phyloP scores from a whole-genome alignment of 2,329 filamentous ascomycete species.

The Ophiostoma perfectum region DNA sequence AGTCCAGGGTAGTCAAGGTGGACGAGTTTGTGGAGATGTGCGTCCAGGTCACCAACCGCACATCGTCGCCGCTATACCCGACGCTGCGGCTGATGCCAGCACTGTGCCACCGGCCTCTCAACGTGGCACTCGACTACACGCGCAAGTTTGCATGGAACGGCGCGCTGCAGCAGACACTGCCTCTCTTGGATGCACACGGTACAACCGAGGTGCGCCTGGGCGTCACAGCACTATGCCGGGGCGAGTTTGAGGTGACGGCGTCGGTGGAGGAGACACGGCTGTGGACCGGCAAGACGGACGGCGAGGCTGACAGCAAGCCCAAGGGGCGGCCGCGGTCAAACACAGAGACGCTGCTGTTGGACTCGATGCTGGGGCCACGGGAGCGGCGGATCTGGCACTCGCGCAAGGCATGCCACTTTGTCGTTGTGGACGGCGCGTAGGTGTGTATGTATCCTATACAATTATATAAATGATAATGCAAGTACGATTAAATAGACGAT shows the following conservation, averaged over 20 bases:
- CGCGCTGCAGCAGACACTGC: constrained; percentile 68
- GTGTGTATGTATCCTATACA: not conserved
- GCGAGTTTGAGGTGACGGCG: constrained; percentile 75
- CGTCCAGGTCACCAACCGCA: constrained; percentile 71
- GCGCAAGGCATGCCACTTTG: constrained; percentile 51
- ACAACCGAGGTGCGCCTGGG: constrained; percentile 60
- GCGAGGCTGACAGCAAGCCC: constrained; percentile 15
- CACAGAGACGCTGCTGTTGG: constrained; percentile 54
- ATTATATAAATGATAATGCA: not conserved
- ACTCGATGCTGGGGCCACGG: constrained; percentile 52
- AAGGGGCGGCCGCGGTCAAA: constrained; percentile 42
- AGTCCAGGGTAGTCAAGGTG: constrained; percentile 33
- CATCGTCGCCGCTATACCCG: constrained; percentile 59
- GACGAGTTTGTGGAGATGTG: constrained; percentile 65
- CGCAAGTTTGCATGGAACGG: constrained; percentile 82
- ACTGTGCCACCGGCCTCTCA: constrained; percentile 65
- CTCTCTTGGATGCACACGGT: constrained; percentile 54
- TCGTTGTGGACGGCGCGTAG: constrained; percentile 43
- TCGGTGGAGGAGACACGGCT: constrained; percentile 74
- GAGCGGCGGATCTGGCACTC: constrained; percentile 62
- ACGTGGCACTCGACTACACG: constrained; percentile 71
- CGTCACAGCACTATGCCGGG: constrained; percentile 68
- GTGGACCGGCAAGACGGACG: constrained; percentile 33
- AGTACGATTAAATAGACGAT: too few species aligned
- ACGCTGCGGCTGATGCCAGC: constrained; percentile 72